Evolutionary conservation across 2,329 filamentous ascomycete genomes (phyloP), one percentile per base, ranked within the genome.

Genomic region (Phyllosticta ampelicida): DNA sequence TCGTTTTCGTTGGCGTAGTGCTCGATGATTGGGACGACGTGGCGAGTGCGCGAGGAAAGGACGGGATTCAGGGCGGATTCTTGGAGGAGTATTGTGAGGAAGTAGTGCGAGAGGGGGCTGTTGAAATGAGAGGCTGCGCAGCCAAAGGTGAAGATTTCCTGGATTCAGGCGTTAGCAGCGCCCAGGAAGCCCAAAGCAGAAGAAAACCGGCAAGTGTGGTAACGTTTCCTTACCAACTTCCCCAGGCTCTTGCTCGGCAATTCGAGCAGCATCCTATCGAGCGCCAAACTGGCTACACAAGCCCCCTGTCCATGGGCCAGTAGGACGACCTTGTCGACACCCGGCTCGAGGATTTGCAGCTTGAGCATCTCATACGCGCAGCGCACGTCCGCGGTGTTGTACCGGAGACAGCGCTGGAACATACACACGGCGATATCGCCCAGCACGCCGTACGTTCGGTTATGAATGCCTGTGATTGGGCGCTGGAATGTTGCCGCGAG

Each of bases 41-140:
- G 74, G 26, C 26, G 30, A 11, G 53, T 5, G 2, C 30, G 53
- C 10, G 26, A 19, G 3, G 19, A 30, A 4, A 23, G n/a, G 1
- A 60, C 77, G 9, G 18, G 13, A 5, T 19, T 28, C 5, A 20
- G 30, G 6, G 61, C 77, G 76, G 8, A 11, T 16, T 57, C 19
- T 54, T 55, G 54, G 62, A 61, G 58, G 51, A 49, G 49, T 2
- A 8, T 18, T 3, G 49, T 36, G 9, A 21, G 55, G 36, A 9
- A 19, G 10, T 50, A 26, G 55, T 23, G 11, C 20, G 53, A 44
- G 13, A 55, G 20, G 16, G 86, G 86, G 61, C 88, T 88, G 68
- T 89, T 89, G 74, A 88, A 89, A 68, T 89, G 86, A 65, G 88
- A 88, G 0, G 86, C 85, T 0, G 86, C 86, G 60, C 82, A 86